Percentiles rank a stretch among this genome's conserved stretches.
phyloP scores from a whole-genome alignment of 257 asterid genomes.

The Nicotiana sylvestris region DNA sequence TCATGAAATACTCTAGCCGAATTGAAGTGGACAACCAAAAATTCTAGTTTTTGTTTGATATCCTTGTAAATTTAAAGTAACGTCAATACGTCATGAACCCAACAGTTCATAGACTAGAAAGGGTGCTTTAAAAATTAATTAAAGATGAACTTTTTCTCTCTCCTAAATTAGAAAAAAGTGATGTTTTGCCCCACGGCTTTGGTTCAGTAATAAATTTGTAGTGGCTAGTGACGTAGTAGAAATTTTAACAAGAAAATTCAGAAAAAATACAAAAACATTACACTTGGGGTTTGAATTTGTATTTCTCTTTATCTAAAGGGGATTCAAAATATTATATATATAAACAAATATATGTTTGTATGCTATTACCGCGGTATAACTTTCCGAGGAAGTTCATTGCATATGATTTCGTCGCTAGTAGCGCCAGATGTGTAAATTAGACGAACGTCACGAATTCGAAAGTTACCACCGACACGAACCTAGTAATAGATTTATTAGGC shows the following conservation, averaged over 20 bases:
- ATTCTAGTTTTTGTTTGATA: constrained; percentile 8
- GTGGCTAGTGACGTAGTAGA: too few relatives aligned
- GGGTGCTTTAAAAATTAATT: not conserved
- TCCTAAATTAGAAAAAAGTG: not conserved
- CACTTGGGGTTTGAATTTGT: too few relatives aligned
- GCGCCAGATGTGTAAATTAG: not conserved
- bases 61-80: not conserved
- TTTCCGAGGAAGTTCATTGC: too few relatives aligned
- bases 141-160: not conserved
- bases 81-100: not conserved
- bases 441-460: not conserved
- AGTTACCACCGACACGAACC: not conserved
- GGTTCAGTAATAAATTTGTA: not conserved
- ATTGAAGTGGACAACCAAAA: not conserved
- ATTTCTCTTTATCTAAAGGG: too few relatives aligned
- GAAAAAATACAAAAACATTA: too few relatives aligned
- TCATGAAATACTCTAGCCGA: not conserved
- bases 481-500: too few relatives aligned
- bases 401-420: too few relatives aligned
- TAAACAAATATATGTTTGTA: too few relatives aligned
- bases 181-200: not conserved
- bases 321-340: too few relatives aligned
- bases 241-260: too few relatives aligned
- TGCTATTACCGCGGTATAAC: too few relatives aligned
- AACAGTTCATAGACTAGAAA: not conserved